Evolutionary conservation across 352 stramenopile genomes (phyloP), one percentile per base, ranked within the genome.

Genomic region (Phytophthora sp.): DNA sequence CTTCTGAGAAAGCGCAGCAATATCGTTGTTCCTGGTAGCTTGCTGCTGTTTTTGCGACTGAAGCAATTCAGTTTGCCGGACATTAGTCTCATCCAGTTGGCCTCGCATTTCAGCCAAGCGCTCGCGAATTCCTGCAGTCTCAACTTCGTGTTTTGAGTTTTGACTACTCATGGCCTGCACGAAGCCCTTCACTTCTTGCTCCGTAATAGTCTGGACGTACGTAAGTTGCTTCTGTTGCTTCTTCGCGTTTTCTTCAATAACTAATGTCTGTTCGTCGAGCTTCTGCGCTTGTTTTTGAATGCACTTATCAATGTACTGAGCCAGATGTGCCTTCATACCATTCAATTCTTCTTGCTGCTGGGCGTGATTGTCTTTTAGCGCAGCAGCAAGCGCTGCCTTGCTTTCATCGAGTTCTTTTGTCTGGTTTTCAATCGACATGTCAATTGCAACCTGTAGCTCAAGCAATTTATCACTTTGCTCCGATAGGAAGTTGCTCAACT

Each of bases 401-500:
- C 63, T 78, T 35, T 71, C 66, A 2, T 73, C 48, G 11, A 88
- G 53, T 39, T 84, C 64, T 21, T 76, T 77, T 12, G 46, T 52
- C 37, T 86, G 79, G 20, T 77, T 76, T 15, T 76, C 54, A 13
- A 88, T 72, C 23, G 74, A 81, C 32, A 69, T 72, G 26, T 83
- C 72, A 13, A 88, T 81, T 30, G 63, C 49, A 3, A 69, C 55
- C 51, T 88, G 74, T 6, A 86, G 46, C 39, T 84, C 71, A 17
- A 80, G 24, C 55, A 88, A 49, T 26, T 79, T 79, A 39, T 82
- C 46, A 53, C 63, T 77, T 32, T 86, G 76, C 26, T 80, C 76
- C 6, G 28, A 61, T 8, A 88, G 21, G 24, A 88, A 88, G 28
- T 35, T 62, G 18, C 49, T 51, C 42, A 78, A 54, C 34, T 84